Base-by-base conservation (phyloP, 495 filamentous ascomycete species). In the Hypoxylon subgilvum region DNA sequence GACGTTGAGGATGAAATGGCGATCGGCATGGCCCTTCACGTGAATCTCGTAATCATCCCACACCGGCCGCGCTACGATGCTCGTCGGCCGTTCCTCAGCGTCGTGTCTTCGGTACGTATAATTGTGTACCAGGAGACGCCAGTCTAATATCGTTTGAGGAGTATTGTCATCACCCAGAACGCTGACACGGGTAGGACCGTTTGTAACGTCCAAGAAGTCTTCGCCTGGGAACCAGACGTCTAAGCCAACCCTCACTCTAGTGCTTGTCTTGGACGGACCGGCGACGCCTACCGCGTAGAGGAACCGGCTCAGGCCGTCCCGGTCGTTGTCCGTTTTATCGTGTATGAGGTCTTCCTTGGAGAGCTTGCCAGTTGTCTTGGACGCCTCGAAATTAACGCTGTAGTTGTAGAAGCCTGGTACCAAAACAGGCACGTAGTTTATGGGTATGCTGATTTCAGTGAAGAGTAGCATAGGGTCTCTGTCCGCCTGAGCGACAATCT, bases 361-460 rank as follows among this genome's bases (percentile, higher is more conserved):
- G 40, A 52, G 23, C 9, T 34, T 9, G 6, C 9, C 14, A 7
- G 27, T 12, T n/a, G 9, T n/a, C 3, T 17, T 19, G 22, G 27
- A 35, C 4, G 21, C n/a, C 31, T 44, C 19, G 25, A 63, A 61
- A 28, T 56, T 18, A 7, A 23, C 36, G 8, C 16, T 22, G 14
- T 62, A 52, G 4, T 18, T 9, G 43, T 52, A 27, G 27, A 40
- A 31, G 0, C 66, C 67, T 1, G 67, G 67, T 14, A 64, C 27
- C n/a, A 57, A 46, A 7, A 67, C 36, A 0, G 60, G 34, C 5
- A 61, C 32, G 16, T 38, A 22, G 3, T 48, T 19, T 2, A 14
- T 5, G 1, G 61, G 52, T 28, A 64, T 30, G 1, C 9, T 2
- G 2, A 41, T 18, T 13, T 40, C 0, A 2, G 4, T 7, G 12